Evolutionary conservation across 345 rosid genomes (phyloP).

Genomic region (Camelina hispida): DNA sequence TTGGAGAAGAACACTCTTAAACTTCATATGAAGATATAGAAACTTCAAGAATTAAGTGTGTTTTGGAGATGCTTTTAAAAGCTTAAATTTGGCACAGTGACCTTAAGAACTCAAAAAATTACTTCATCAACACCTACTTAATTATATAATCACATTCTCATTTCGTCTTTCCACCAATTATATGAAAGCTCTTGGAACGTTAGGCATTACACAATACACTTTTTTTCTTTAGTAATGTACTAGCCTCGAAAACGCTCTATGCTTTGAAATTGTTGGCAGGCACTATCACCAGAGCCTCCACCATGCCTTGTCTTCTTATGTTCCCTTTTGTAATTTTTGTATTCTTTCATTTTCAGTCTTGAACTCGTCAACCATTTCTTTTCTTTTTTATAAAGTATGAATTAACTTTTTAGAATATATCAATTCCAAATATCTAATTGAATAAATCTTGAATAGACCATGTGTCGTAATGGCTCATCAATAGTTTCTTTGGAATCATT

Average conservation of each 20-base stretch:
- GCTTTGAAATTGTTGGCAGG: conserved; percentile 33
- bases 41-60: no score
- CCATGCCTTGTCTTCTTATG: conserved; percentile 29
- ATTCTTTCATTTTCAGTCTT: conserved; percentile 15
- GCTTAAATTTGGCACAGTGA: no score
- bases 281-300: conserved; percentile 37
- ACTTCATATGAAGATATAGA: no score
- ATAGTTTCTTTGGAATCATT: conserved; percentile 9
- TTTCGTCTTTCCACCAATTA: not conserved
- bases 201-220: not conserved
- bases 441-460: conserved; percentile 14
- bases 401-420: not conserved
- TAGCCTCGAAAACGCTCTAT: conserved; percentile 26
- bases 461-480: not conserved
- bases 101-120: no score
- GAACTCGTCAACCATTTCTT: not conserved
- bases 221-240: not conserved
- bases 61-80: no score
- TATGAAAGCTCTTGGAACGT: not conserved
- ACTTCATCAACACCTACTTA: no score
- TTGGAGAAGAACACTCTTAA: no score
- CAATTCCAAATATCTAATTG: not conserved
- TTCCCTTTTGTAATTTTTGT: conserved; percentile 1
- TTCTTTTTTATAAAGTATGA: not conserved
- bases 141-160: not conserved